A percentile compares a stretch with the other conserved stretches of the same genome.
These are phyloP conservation scores for Candida sphagnicola DNA, from an alignment of 805 yeast species.

Conservation along the genomic window DNA sequence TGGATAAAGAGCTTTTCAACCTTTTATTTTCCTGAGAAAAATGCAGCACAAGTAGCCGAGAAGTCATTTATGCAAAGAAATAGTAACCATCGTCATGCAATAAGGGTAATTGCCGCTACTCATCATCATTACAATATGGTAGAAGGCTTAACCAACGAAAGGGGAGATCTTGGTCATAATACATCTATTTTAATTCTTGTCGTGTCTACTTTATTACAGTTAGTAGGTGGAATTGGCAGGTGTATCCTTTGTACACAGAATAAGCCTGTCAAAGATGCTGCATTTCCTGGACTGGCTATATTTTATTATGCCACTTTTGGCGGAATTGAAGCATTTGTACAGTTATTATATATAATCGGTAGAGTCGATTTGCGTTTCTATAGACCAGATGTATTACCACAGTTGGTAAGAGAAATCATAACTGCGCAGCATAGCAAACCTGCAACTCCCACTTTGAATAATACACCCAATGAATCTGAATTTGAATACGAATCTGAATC, in stretches of 20 bases:
- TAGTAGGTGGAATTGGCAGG: constrained; percentile 50
- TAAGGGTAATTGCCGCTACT: constrained; percentile 59
- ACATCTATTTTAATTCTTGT: constrained; percentile 44
- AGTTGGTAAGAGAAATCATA: constrained; percentile 31
- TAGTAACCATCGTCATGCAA: constrained; percentile 46
- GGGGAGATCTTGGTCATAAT: constrained; percentile 47
- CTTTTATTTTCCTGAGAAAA: constrained; percentile 53
- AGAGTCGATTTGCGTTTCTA: constrained; percentile 75
- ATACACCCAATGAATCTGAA: too few species aligned
- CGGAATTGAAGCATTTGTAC: constrained; percentile 53
- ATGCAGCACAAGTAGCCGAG: constrained; percentile 47
- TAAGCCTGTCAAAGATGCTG: constrained; percentile 9
- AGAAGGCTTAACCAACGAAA: constrained; percentile 28
- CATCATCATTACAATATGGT: constrained; percentile 36
- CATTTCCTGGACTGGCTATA: constrained; percentile 40
- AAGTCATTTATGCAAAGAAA: constrained; percentile 43
- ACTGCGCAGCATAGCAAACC: constrained; percentile 26
- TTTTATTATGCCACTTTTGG: constrained; percentile 71
- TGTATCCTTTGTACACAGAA: constrained; percentile 42
- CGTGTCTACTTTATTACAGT: constrained; percentile 45
- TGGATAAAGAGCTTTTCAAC: constrained; percentile 68
- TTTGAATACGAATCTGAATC: background rate
- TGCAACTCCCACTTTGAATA: constrained; percentile 10
- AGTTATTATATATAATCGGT: constrained; percentile 51
- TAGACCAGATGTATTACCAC: constrained; percentile 59